A percentile compares a stretch with the other conserved stretches of the same genome.
Evolutionary conservation across 805 yeast species (phyloP).

Genomic region (Yarrowia phangngaensis): DNA sequence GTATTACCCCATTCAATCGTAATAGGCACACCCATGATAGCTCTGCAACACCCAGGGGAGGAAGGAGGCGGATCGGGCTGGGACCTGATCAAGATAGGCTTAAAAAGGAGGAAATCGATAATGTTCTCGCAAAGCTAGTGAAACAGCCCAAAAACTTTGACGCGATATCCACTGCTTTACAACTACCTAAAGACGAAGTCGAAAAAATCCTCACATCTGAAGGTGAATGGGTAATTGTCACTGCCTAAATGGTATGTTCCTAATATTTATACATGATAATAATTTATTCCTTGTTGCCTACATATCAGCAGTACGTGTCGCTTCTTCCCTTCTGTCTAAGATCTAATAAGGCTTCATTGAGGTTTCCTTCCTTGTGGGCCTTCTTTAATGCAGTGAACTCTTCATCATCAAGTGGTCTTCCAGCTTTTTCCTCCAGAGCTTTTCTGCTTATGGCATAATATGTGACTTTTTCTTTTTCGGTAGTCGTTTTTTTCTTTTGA

Average conservation of each 20-base stretch:
- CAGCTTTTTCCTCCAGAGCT: slow-evolving; percentile 35
- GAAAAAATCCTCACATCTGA: slow-evolving; percentile 47
- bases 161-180: slow-evolving; percentile 63
- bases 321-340: slow-evolving; percentile 36
- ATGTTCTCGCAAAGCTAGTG: slow-evolving; percentile 29
- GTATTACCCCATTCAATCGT: slow-evolving; percentile 5
- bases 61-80: slow-evolving; percentile 8
- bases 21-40: slow-evolving; percentile 14
- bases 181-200: slow-evolving; percentile 52
- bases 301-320: slow-evolving; percentile 34
- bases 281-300: not conserved
- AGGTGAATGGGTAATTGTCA: slow-evolving; percentile 51
- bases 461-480: slow-evolving; percentile 18
- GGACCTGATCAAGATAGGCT: slow-evolving; percentile 10
- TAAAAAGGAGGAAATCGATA: slow-evolving; percentile 29
- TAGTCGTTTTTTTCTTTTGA: slow-evolving; percentile 27
- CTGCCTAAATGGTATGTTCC: slow-evolving; percentile 10
- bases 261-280: slow-evolving; percentile 13
- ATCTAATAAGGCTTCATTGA: slow-evolving; percentile 42
- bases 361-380: slow-evolving; percentile 37
- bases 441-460: slow-evolving; percentile 23
- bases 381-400: slow-evolving; percentile 31
- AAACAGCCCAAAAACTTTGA: slow-evolving; percentile 36
- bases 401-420: slow-evolving; percentile 32
- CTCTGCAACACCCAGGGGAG: slow-evolving; percentile 11